These are phyloP conservation scores for Amaranthus tricolor DNA, from an alignment of 179 eudicot genomes.

Conservation along the genomic window DNA sequence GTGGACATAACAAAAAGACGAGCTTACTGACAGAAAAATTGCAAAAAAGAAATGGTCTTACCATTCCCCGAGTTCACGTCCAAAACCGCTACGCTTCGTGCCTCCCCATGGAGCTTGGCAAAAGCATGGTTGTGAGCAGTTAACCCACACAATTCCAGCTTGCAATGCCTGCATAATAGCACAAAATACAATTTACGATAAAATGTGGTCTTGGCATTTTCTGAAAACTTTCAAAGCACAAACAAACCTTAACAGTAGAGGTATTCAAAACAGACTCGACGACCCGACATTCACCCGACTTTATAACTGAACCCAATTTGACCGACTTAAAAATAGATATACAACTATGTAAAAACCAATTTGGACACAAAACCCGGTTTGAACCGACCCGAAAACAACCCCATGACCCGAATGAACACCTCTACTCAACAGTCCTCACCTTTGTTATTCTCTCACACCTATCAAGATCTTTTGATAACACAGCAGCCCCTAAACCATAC, in stretches of 20 bases:
- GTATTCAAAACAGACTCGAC: too few relatives aligned
- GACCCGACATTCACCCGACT: too few relatives aligned
- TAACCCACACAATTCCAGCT: conserved; percentile 91
- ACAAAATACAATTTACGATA: neutral
- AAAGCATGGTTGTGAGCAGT: conserved; percentile 99
- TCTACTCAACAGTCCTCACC: conserved; percentile 41
- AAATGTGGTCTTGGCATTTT: neutral
- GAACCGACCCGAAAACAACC: too few relatives aligned
- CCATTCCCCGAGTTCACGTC: conserved; percentile 99
- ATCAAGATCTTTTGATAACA: conserved; percentile 77
- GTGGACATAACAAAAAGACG: neutral
- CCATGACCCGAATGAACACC: too few relatives aligned
- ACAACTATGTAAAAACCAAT: too few relatives aligned
- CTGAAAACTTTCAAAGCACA: neutral
- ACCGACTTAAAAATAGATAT: too few relatives aligned
- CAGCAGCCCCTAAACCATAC: conserved; percentile 87
- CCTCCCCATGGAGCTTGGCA: conserved; percentile 99
- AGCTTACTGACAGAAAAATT: neutral
- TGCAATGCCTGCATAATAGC: conserved; percentile 48
- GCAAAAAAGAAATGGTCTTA: conserved; percentile 25
- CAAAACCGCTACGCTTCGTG: conserved; percentile 94
- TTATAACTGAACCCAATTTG: too few relatives aligned
- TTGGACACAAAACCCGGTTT: too few relatives aligned
- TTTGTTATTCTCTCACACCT: conserved; percentile 85
- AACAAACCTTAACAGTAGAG: neutral